Conservation (phyloP, 768 basidiomycete genomes). For the Mycena rosella region DNA sequence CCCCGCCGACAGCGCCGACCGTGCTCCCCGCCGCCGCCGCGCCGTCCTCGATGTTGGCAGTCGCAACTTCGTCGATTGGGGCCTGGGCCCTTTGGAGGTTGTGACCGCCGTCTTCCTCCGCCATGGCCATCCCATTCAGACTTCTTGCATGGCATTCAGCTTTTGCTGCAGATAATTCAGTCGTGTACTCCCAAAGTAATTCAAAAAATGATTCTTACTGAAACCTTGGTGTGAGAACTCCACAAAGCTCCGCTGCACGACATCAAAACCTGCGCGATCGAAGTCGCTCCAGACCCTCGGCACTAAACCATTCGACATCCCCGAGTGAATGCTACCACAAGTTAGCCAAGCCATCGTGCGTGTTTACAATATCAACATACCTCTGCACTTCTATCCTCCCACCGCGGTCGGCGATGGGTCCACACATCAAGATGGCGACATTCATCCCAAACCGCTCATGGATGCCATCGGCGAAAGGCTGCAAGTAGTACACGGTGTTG, state of each 20-base stretch:
- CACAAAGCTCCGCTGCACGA: background rate
- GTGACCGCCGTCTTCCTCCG: background rate
- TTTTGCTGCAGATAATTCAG: background rate
- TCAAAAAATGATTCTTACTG: slow-evolving; percentile 6
- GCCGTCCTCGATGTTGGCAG: too few relatives aligned
- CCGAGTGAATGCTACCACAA: background rate
- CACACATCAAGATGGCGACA: slow-evolving; percentile 18
- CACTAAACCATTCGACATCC: slow-evolving; percentile 10
- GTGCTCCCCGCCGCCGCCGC: too few relatives aligned
- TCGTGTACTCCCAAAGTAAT: background rate
- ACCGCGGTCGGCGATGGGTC: slow-evolving; percentile 17
- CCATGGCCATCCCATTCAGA: slow-evolving; percentile 3
- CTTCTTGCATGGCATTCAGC: slow-evolving; percentile 4
- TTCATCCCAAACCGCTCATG: slow-evolving; percentile 6
- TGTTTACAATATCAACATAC: background rate
- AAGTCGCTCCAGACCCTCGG: slow-evolving; percentile 5
- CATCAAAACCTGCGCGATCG: slow-evolving; percentile 3
- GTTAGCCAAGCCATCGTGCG: background rate
- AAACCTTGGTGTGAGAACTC: slow-evolving; percentile 14
- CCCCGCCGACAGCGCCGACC: too few relatives aligned
- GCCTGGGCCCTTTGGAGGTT: too few relatives aligned
- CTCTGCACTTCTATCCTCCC: slow-evolving; percentile 27
- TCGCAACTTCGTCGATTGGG: too few relatives aligned
- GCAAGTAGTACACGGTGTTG: slow-evolving; percentile 20
- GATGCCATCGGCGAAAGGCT: slow-evolving; percentile 13